Conservation (phyloP, 2,329 filamentous ascomycete species). For the Phialophora tarda region DNA sequence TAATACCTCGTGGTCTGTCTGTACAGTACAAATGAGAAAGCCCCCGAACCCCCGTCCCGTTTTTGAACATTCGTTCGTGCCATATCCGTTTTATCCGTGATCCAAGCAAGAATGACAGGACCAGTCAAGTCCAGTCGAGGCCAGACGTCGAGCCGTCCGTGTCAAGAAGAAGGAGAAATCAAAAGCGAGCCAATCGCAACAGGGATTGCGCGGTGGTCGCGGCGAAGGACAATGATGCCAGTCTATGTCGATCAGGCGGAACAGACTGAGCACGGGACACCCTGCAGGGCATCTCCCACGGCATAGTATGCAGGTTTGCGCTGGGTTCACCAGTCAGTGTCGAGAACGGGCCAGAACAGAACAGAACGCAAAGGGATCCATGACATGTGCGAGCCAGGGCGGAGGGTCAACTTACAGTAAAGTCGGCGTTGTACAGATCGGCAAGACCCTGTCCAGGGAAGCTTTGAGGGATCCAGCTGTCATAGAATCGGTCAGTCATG, state of each 20-base stretch:
- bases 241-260: conserved; percentile 20
- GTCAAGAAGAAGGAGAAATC: not conserved
- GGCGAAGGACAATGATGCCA: not conserved
- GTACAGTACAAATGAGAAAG: not conserved
- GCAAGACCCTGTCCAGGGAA: conserved; percentile 53
- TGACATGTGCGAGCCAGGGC: not conserved
- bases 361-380: not conserved
- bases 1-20: not conserved
- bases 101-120: not conserved
- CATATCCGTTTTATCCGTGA: not conserved
- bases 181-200: not conserved
- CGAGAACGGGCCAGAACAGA: not conserved
- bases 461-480: conserved; percentile 51
- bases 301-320: conserved; percentile 56
- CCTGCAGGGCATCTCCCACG: conserved; percentile 41
- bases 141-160: not conserved
- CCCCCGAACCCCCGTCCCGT: not conserved
- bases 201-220: not conserved
- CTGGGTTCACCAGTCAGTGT: conserved; percentile 1
- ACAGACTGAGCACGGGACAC: conserved; percentile 39
- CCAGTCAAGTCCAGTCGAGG: not conserved
- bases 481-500: not conserved
- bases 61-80: not conserved
- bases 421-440: conserved; percentile 54
- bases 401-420: conserved; percentile 34